Base-by-base conservation (phyloP, 2,329 filamentous ascomycete genomes). In the Blastomyces parvus region DNA sequence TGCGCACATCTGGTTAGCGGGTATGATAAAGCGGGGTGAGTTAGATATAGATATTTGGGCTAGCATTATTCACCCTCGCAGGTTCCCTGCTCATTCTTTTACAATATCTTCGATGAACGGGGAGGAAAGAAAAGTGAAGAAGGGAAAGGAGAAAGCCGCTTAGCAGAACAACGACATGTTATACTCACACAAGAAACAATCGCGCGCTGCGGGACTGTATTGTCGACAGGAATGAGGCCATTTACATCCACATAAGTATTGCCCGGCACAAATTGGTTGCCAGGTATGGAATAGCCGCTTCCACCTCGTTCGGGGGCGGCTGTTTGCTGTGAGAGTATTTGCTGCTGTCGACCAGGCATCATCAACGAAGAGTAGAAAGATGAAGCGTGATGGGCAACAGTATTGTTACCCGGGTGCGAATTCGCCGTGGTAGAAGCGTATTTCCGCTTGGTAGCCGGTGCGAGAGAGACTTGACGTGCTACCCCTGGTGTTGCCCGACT, bases 111-210 rank as follows among this genome's bases (percentile, higher is more conserved):
- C 8, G 2, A n/a, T 9, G n/a, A 48, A 11, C 25, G 44, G 13
- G n/a, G 25, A 9, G 1, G 19, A 46, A 9, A 11, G 19, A 46
- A 8, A 19, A 6, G 42, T 19, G 42, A 27, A 60, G 19, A 13
- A 50, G 48, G 42, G 6, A 48, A 13, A 30, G 9, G 19, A 19
- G 22, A 60, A 59, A 46, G 17, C 6, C 36, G n/a, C 25, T 19
- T 11, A 30, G 36, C 14, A 36, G n/a, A 33, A 30, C 27, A 55
- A 36, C 36, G 13, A 8, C 19, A 40, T 19, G 53, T 22, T 22
- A 36, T 19, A 22, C 64, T 62, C 62, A 65, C 64, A 61, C 64
- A 65, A 58, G 60, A 58, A 58, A 65, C 48, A 44, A 61, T n/a
- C 17, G 58, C 42, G 11, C 17, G 3, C 8, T 19, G n/a, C n/a